These are phyloP conservation scores for Macrolepiota dolichaula DNA, from an alignment of 768 basidiomycete genomes.

Conservation along the genomic window DNA sequence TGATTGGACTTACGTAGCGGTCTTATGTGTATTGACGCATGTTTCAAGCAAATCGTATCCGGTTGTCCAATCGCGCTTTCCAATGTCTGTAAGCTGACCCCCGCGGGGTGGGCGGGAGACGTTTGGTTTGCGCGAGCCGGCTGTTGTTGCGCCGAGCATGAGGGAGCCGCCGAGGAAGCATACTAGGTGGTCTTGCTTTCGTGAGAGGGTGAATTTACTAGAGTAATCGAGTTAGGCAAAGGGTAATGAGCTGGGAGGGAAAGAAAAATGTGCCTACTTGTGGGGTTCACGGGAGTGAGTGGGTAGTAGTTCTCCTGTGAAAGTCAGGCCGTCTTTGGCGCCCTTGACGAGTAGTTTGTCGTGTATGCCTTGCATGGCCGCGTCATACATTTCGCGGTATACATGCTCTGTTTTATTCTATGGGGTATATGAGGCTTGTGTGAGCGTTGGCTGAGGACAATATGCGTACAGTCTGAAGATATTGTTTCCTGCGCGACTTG, in stretches of 20 bases:
- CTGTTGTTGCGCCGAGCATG: conserved; percentile 79
- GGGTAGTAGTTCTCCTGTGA: conserved; percentile 82
- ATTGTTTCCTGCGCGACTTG: conserved; percentile 57
- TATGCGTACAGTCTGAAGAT: conserved; percentile 67
- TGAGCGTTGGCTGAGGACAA: neutral
- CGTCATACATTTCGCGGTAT: conserved; percentile 88
- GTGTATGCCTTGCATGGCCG: conserved; percentile 80
- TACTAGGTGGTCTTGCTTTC: conserved; percentile 94
- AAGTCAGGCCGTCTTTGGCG: conserved; percentile 51
- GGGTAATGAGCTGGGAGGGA: neutral
- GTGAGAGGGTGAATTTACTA: conserved; percentile 67
- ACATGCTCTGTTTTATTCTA: conserved; percentile 73
- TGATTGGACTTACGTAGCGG: conserved; percentile 61
- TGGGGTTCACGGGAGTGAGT: conserved; percentile 25
- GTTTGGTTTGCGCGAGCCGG: conserved; percentile 42
- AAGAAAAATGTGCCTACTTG: conserved; percentile 20
- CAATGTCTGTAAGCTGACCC: conserved; percentile 53
- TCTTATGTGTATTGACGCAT: conserved; percentile 82
- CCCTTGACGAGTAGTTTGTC: conserved; percentile 67
- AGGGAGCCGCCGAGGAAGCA: conserved; percentile 94
- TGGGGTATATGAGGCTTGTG: neutral
- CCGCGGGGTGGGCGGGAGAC: conserved; percentile 67
- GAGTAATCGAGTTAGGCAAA: neutral
- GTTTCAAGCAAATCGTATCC: conserved; percentile 84
- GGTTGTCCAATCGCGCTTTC: conserved; percentile 77